A percentile compares a stretch with the other conserved stretches of the same genome.
Evolutionary conservation across 345 rosid species (phyloP).

Genomic region (Theobroma cacao): DNA sequence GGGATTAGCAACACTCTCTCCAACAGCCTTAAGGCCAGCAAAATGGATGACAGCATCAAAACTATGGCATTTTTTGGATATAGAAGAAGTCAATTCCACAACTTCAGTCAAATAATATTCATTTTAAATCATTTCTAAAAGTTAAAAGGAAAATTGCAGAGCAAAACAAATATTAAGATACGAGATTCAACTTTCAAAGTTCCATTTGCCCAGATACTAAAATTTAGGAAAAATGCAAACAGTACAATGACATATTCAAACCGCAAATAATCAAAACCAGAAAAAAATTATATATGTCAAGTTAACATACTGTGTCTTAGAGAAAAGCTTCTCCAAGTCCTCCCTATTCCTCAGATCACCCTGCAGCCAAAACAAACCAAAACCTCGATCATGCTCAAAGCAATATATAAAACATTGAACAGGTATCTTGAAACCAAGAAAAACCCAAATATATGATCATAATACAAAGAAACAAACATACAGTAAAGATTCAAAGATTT

Average conservation of each 20-base stretch:
- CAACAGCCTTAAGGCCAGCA: conserved; percentile 94
- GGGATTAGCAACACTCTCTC: conserved; percentile 79
- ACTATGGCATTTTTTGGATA: conserved; percentile 32
- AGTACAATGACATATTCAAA: background rate
- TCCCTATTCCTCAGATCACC: conserved; percentile 87
- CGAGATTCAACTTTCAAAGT: background rate
- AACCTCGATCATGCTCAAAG: background rate
- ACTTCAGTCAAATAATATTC: background rate
- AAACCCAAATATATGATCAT: background rate
- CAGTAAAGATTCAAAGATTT: background rate
- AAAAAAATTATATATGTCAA: background rate
- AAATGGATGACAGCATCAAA: conserved; percentile 95
- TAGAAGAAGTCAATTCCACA: conserved; percentile 6
- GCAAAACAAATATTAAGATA: background rate
- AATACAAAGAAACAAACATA: background rate
- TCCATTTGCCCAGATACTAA: background rate
- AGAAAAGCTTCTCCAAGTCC: conserved; percentile 82
- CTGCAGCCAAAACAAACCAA: conserved; percentile 39
- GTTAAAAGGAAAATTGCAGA: background rate
- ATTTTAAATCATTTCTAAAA: background rate
- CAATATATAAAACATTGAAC: background rate
- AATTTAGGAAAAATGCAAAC: background rate
- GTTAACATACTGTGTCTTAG: conserved; percentile 48
- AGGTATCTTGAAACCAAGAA: background rate
- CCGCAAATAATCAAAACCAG: background rate